These are phyloP conservation scores for Phytophthora idaei DNA, from an alignment of 352 stramenopile genomes.

Conservation along the genomic window DNA sequence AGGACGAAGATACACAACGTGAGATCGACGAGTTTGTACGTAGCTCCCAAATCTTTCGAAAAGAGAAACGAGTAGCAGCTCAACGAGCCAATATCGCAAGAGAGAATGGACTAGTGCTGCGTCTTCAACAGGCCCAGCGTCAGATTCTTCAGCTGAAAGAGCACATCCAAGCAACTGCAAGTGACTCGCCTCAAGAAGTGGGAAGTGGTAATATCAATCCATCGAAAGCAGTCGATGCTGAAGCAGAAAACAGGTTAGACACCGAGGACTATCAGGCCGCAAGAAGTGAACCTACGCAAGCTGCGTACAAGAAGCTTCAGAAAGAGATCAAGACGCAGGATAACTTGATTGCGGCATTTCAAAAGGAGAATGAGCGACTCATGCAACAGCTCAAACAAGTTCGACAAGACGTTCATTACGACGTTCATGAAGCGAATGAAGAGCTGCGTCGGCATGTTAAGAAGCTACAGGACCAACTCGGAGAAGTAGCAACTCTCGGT, in stretches of 20 bases:
- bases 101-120: constrained; percentile 66
- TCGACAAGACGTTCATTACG: constrained; percentile 63
- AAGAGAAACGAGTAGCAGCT: constrained; percentile 29
- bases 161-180: constrained; percentile 51
- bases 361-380: constrained; percentile 83
- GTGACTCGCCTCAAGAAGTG: not conserved
- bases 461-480: constrained; percentile 41
- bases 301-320: constrained; percentile 36
- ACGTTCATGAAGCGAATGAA: constrained; percentile 82
- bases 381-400: constrained; percentile 80
- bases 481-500: constrained; percentile 11
- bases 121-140: constrained; percentile 73
- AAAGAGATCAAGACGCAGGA: constrained; percentile 83
- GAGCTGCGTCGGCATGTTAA: constrained; percentile 56
- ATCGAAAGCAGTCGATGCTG: not conserved
- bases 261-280: not conserved
- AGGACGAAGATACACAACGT: constrained; percentile 47
- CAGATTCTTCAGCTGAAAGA: constrained; percentile 73
- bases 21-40: constrained; percentile 65
- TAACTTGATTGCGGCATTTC: constrained; percentile 75
- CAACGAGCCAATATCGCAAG: constrained; percentile 47
- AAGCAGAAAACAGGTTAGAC: constrained; percentile 4
- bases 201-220: not conserved
- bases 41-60: constrained; percentile 43
- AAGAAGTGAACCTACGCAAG: constrained; percentile 1